phyloP scores from a whole-genome alignment of 768 basidiomycete genomes.

The Pleurotus giganteus region DNA sequence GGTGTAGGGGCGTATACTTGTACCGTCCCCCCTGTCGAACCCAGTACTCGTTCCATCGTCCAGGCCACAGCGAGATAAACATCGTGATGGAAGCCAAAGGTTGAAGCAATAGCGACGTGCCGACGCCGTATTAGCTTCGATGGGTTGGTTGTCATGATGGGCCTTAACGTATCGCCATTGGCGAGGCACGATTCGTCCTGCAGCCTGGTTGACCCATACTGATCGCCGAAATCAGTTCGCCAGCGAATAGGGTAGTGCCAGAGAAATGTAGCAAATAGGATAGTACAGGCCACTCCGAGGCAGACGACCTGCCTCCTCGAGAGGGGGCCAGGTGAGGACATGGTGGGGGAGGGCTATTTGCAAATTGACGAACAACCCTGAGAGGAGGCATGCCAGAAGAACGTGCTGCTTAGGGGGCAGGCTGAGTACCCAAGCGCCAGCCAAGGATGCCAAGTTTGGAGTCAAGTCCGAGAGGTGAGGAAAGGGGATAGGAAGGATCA shows the following conservation, averaged over 20 bases:
- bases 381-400: neutral
- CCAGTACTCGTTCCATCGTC: conserved; percentile 29
- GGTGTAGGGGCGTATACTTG: conserved; percentile 30
- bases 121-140: neutral
- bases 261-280: neutral
- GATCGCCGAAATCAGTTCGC: neutral
- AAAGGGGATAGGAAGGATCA: too few relatives aligned
- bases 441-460: too few relatives aligned
- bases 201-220: neutral
- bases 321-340: neutral
- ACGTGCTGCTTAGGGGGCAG: too few relatives aligned
- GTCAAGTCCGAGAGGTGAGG: too few relatives aligned
- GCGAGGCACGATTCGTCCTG: neutral
- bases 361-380: too few relatives aligned
- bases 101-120: conserved; percentile 31
- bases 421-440: too few relatives aligned
- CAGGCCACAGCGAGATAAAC: conserved; percentile 35
- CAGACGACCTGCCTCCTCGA: neutral
- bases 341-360: neutral
- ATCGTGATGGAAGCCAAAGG: conserved; percentile 33
- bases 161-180: neutral
- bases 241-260: neutral
- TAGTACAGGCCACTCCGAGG: neutral
- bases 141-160: too few relatives aligned
- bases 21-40: conserved; percentile 17